A percentile compares a stretch with the other conserved stretches of the same genome.
phyloP scores from a whole-genome alignment of 2,329 filamentous ascomycete species.

The Ophiostoma perfectum region DNA sequence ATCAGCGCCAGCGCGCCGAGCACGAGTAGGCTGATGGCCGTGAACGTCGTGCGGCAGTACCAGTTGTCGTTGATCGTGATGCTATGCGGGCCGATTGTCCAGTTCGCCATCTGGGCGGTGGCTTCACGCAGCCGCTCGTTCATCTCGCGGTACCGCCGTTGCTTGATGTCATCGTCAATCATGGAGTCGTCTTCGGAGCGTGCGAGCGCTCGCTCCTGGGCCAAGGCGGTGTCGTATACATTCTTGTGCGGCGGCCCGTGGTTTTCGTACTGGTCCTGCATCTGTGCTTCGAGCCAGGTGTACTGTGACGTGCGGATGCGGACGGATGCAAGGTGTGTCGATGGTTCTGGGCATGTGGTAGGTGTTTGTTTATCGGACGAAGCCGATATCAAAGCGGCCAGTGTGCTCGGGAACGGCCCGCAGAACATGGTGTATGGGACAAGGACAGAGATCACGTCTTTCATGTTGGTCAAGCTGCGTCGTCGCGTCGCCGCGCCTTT shows the following conservation, averaged over 20 bases:
- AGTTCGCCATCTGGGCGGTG: neutral
- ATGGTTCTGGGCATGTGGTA: neutral
- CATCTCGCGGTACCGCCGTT: neutral
- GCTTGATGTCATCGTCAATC: neutral
- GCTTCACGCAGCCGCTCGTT: conserved; percentile 2
- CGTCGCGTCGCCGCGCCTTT: neutral
- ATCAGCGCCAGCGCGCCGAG: neutral
- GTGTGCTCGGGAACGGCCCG: conserved; percentile 8
- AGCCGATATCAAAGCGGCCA: neutral
- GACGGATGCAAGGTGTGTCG: conserved; percentile 3
- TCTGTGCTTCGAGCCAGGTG: conserved; percentile 7
- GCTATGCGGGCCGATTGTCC: conserved; percentile 11
- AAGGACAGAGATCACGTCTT: conserved; percentile 9
- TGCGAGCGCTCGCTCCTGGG: conserved; percentile 10
- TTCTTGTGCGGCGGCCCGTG: neutral
- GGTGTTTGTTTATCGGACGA: neutral
- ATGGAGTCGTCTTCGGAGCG: conserved; percentile 5
- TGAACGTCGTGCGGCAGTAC: neutral
- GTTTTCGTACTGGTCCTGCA: neutral
- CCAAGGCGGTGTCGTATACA: conserved; percentile 10
- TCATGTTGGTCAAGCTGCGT: conserved; percentile 6
- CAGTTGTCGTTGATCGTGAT: conserved; percentile 11
- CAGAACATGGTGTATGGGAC: conserved; percentile 16
- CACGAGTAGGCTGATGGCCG: neutral
- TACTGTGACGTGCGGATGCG: conserved; percentile 12